Conservation (phyloP, 2,329 filamentous ascomycete genomes). For the Venturia oleaginea region DNA sequence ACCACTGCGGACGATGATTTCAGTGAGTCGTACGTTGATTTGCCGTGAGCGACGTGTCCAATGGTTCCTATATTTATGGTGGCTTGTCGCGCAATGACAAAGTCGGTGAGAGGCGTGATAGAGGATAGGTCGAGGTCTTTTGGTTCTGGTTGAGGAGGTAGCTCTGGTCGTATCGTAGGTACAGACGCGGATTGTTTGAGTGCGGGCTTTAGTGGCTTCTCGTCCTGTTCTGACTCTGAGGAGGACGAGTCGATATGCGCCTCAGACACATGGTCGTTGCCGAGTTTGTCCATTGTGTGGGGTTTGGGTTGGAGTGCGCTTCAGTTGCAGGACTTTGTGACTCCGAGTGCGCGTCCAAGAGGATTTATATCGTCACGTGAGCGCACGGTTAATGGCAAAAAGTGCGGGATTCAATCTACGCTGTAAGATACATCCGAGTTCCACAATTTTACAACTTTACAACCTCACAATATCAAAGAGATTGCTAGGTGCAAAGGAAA, state of each 20-base stretch:
- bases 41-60: slow-evolving; percentile 97
- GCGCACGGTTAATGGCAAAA: no score
- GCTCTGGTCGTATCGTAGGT: slow-evolving; percentile 50
- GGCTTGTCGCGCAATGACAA: slow-evolving; percentile 95
- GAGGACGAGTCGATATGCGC: slow-evolving; percentile 3
- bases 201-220: slow-evolving; percentile 69
- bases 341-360: no score
- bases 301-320: background rate
- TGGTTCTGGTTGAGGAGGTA: slow-evolving; percentile 89
- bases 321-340: background rate
- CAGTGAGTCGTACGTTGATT: slow-evolving; percentile 58
- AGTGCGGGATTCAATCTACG: no score
- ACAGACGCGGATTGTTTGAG: slow-evolving; percentile 65
- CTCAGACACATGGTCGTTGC: background rate
- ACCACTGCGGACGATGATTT: no score
- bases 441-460: no score
- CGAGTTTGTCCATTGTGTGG: background rate
- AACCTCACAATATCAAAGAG: no score
- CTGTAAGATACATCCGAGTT: no score
- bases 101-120: slow-evolving; percentile 78
- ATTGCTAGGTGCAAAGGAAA: no score
- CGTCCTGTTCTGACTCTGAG: slow-evolving; percentile 66
- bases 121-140: slow-evolving; percentile 73
- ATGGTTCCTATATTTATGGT: slow-evolving; percentile 99
- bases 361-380: no score